Evolutionary conservation across 1,139 yeast species (phyloP).

Genomic region (Taiozyma sp.): DNA sequence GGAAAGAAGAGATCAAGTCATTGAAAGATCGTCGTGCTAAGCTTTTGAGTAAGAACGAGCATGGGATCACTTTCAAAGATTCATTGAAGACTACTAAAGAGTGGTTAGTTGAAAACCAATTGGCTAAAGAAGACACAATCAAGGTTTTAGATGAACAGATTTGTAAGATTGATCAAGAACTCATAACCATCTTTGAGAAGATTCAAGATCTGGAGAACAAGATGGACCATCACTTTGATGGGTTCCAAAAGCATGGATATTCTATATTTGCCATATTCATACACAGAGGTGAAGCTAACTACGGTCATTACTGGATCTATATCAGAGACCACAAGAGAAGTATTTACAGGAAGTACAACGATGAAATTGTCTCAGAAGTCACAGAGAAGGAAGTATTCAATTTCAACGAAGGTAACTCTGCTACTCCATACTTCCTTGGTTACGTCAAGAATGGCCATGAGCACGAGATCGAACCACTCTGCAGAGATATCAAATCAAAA

Average conservation of each 20-base stretch:
- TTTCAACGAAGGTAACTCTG: constrained; percentile 67
- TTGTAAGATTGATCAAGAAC: constrained; percentile 33
- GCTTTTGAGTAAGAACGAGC: constrained; percentile 39
- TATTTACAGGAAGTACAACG: constrained; percentile 85
- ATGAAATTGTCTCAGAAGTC: constrained; percentile 83
- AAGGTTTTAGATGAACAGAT: constrained; percentile 24
- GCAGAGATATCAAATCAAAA: constrained; percentile 33
- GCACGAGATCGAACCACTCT: constrained; percentile 62
- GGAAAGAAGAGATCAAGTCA: constrained; percentile 52
- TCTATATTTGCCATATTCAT: constrained; percentile 87
- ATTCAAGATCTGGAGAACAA: constrained; percentile 39
- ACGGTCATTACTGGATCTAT: constrained; percentile 96
- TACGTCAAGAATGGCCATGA: constrained; percentile 66
- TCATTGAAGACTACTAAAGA: constrained; percentile 50
- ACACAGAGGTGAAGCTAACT: constrained; percentile 93
- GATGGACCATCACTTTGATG: constrained; percentile 54
- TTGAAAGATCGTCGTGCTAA: constrained; percentile 39
- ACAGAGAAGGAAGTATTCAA: constrained; percentile 66
- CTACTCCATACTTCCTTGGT: constrained; percentile 90
- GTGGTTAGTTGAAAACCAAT: constrained; percentile 38
- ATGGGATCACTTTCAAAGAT: constrained; percentile 43
- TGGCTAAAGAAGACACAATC: constrained; percentile 34
- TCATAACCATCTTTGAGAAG: constrained; percentile 32
- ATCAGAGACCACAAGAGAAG: constrained; percentile 67
- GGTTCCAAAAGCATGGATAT: constrained; percentile 63